These are phyloP conservation scores for Tetrahymena elliotti DNA, from an alignment of 73 alveolate species.

Conservation along the genomic window DNA sequence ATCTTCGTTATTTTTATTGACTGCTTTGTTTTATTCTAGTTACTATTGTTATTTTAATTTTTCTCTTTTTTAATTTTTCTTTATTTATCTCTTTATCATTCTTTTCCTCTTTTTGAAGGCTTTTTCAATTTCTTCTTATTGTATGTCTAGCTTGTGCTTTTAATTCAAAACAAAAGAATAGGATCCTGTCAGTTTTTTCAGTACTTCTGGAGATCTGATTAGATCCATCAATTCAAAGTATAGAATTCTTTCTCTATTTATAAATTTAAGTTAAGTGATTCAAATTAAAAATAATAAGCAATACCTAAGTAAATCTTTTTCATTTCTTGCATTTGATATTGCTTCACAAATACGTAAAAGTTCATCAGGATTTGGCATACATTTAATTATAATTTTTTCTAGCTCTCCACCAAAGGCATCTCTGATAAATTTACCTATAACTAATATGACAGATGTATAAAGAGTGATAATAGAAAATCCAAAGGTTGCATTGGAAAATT, in stretches of 20 bases:
- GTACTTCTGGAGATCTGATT: constrained; percentile 92
- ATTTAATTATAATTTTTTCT: constrained; percentile 55
- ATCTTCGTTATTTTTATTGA: neutral
- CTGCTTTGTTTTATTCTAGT: neutral
- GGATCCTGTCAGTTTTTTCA: constrained; percentile 82
- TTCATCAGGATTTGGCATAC: constrained; percentile 86
- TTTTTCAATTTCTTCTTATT: neutral
- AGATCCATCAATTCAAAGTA: constrained; percentile 89
- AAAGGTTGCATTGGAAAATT: constrained; percentile 57
- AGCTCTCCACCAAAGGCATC: constrained; percentile 49
- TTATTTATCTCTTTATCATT: neutral
- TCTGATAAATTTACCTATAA: constrained; percentile 64
- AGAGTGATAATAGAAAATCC: constrained; percentile 76
- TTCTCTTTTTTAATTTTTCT: neutral
- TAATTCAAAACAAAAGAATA: constrained; percentile 22
- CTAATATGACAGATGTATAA: constrained; percentile 72
- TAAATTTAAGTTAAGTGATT: neutral
- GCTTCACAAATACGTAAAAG: constrained; percentile 84
- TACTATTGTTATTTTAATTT: neutral
- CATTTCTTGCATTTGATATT: constrained; percentile 76
- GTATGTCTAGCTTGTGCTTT: neutral
- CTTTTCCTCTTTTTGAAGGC: neutral
- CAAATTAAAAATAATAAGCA: neutral
- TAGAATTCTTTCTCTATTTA: constrained; percentile 80
- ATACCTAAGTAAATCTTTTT: constrained; percentile 56